phyloP scores from a whole-genome alignment of 495 filamentous ascomycete species.

The Daldinia bambusicola region DNA sequence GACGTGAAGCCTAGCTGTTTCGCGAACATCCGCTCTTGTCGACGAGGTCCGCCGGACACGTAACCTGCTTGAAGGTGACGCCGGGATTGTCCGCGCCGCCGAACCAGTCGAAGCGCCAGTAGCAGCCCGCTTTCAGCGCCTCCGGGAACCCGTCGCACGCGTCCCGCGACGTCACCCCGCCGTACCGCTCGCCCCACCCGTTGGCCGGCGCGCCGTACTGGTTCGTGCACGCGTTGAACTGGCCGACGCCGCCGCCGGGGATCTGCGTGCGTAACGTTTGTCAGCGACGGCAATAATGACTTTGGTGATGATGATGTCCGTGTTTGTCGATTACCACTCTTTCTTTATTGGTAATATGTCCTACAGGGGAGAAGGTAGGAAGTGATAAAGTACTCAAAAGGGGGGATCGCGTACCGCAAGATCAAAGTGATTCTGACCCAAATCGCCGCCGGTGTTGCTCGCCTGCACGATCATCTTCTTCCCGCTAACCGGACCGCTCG shows the following conservation, averaged over 20 bases:
- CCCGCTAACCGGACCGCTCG: conserved; percentile 62
- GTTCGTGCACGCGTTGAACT: conserved; percentile 70
- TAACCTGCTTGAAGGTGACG: conserved; percentile 65
- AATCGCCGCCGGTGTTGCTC: conserved; percentile 71
- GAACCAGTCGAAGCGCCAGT: conserved; percentile 78
- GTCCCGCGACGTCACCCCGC: conserved; percentile 62
- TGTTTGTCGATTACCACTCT: too few relatives aligned
- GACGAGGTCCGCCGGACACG: conserved; percentile 69
- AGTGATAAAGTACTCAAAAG: background rate
- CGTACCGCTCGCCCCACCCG: conserved; percentile 72
- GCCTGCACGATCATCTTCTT: conserved; percentile 76
- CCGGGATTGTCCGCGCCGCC: conserved; percentile 68
- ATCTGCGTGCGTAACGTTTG: conserved; percentile 53
- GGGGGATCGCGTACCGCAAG: conserved; percentile 56
- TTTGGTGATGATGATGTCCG: too few relatives aligned
- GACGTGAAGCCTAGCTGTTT: conserved; percentile 32
- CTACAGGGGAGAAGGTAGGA: too few relatives aligned
- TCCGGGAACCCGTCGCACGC: conserved; percentile 66
- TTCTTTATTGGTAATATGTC: too few relatives aligned
- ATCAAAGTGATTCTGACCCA: conserved; percentile 70
- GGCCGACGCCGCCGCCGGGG: conserved; percentile 73
- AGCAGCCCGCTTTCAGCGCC: conserved; percentile 69
- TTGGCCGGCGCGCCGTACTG: conserved; percentile 68
- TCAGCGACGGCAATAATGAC: too few relatives aligned
- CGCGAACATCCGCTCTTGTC: conserved; percentile 59